Conservation (phyloP, 2,329 filamentous ascomycete genomes). For the Dactylellina drechsleri region DNA sequence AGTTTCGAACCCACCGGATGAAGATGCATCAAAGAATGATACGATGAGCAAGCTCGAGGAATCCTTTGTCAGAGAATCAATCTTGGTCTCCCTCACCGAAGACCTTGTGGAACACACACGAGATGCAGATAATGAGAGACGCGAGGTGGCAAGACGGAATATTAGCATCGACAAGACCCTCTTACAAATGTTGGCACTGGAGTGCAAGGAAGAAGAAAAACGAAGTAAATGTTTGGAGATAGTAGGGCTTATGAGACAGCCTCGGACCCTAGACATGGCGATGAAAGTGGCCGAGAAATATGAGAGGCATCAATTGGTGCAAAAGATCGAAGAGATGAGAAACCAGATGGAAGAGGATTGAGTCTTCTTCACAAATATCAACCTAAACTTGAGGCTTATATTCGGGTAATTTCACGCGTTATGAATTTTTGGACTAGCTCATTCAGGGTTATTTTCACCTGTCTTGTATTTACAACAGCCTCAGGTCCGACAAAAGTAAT, state of each 20-base stretch:
- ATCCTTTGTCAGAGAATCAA: constrained; percentile 77
- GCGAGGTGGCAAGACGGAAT: constrained; percentile 75
- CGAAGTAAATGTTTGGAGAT: constrained; percentile 96
- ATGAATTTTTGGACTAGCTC: not conserved
- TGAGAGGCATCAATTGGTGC: constrained; percentile 78
- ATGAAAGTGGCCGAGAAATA: constrained; percentile 89
- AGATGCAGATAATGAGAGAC: constrained; percentile 72
- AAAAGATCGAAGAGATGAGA: constrained; percentile 86
- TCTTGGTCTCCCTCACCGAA: constrained; percentile 77
- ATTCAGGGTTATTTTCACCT: constrained; percentile 11
- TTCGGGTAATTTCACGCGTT: not conserved
- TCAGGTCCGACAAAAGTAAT: constrained; percentile 11
- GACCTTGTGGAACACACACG: constrained; percentile 78
- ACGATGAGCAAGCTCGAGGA: constrained; percentile 76
- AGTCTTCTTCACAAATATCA: not conserved
- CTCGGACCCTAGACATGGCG: constrained; percentile 89
- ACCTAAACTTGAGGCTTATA: not conserved
- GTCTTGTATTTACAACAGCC: constrained; percentile 36
- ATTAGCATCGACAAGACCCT: constrained; percentile 89
- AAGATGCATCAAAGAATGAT: constrained; percentile 59
- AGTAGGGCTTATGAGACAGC: constrained; percentile 84
- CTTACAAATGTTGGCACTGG: constrained; percentile 84
- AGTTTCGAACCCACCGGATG: constrained; percentile 66
- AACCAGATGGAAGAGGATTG: constrained; percentile 71
- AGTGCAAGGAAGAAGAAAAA: constrained; percentile 91